Evolutionary conservation across 257 asterid genomes (phyloP).

Genomic region (Ballota nigra): DNA sequence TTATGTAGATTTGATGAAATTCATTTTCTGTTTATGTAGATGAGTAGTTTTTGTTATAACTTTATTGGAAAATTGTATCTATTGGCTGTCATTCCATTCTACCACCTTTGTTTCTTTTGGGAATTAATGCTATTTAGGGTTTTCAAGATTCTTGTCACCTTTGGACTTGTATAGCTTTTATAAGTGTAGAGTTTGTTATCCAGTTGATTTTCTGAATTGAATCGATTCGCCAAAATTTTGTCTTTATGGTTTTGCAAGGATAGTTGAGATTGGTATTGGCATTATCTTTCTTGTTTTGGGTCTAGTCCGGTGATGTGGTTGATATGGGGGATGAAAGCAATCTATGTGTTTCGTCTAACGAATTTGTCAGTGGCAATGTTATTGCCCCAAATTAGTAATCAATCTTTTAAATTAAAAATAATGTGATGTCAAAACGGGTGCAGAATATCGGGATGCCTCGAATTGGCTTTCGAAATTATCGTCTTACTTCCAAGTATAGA

Average conservation of each 20-base stretch:
- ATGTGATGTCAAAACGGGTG: slow-evolving; percentile 5
- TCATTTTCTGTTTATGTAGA: slow-evolving; percentile 22
- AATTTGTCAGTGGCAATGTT: not conserved
- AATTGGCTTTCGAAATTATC: not conserved
- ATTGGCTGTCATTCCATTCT: slow-evolving; percentile 6
- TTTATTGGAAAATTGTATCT: slow-evolving; percentile 14
- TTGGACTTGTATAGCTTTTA: slow-evolving; percentile 32
- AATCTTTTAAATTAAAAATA: not conserved
- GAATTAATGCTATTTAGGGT: slow-evolving; percentile 22
- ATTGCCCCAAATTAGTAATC: not conserved
- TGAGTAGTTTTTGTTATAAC: slow-evolving; percentile 20
- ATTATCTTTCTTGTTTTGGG: not conserved
- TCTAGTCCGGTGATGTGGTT: slow-evolving; percentile 6
- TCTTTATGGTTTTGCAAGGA: not conserved
- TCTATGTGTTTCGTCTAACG: slow-evolving; percentile 15
- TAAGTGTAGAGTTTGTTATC: slow-evolving; percentile 11
- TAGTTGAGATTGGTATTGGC: not conserved
- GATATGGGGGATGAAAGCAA: not conserved
- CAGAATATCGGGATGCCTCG: slow-evolving; percentile 6
- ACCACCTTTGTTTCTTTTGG: slow-evolving; percentile 33
- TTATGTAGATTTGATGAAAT: slow-evolving; percentile 34
- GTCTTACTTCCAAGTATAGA: not conserved
- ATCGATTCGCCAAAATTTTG: not conserved
- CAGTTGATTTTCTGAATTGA: slow-evolving; percentile 5
- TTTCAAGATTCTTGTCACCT: slow-evolving; percentile 32